Conservation (phyloP, 805 yeast species). For the Ascoidea tarda region DNA sequence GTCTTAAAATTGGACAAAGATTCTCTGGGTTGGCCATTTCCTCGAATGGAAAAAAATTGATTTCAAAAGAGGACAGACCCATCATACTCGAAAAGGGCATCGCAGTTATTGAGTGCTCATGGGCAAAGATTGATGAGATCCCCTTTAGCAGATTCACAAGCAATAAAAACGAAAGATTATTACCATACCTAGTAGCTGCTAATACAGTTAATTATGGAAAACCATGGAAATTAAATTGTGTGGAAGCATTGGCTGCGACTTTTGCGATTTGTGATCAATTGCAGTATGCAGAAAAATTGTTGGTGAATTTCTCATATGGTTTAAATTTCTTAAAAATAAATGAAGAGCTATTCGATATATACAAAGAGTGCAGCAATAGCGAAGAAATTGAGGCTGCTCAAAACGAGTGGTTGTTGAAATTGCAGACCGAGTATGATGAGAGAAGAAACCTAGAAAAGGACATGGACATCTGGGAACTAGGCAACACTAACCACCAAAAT, state of each 20-base stretch:
- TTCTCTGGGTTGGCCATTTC: slow-evolving; percentile 84
- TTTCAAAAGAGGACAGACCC: slow-evolving; percentile 74
- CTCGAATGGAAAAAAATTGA: slow-evolving; percentile 83
- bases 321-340: slow-evolving; percentile 74
- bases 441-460: slow-evolving; percentile 23
- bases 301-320: slow-evolving; percentile 88
- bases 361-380: slow-evolving; percentile 69
- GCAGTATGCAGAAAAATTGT: slow-evolving; percentile 75
- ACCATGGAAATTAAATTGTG: slow-evolving; percentile 94
- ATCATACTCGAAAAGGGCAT: slow-evolving; percentile 73
- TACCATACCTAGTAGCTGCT: slow-evolving; percentile 92
- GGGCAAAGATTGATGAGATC: slow-evolving; percentile 75
- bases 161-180: slow-evolving; percentile 70
- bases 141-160: slow-evolving; percentile 80
- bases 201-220: slow-evolving; percentile 94
- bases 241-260: slow-evolving; percentile 95
- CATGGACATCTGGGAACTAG: too few species aligned
- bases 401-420: slow-evolving; percentile 51
- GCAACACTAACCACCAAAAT: too few species aligned
- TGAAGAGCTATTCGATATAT: slow-evolving; percentile 58
- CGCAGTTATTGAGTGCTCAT: slow-evolving; percentile 97
- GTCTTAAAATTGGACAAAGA: slow-evolving; percentile 82
- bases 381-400: slow-evolving; percentile 63
- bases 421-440: slow-evolving; percentile 53
- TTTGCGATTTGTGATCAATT: slow-evolving; percentile 83